Evolutionary conservation across 257 asterid genomes (phyloP).

Genomic region (Lycium barbarum): DNA sequence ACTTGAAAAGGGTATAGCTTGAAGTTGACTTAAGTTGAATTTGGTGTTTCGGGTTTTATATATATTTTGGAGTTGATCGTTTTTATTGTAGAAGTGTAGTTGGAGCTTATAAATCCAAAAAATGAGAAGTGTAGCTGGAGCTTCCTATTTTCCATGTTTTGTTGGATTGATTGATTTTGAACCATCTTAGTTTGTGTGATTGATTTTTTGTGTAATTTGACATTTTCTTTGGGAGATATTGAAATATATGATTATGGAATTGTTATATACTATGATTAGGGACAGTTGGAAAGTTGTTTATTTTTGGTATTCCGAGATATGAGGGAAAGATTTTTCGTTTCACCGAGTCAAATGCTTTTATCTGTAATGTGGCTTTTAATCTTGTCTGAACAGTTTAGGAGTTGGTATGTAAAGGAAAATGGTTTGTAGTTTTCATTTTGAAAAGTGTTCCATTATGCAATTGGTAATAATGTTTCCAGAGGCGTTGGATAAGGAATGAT

Average conservation of each 20-base stretch:
- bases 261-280: neutral
- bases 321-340: neutral
- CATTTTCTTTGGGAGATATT: neutral
- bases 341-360: neutral
- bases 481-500: neutral
- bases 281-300: neutral
- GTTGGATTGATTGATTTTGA: neutral
- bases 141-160: neutral
- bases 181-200: neutral
- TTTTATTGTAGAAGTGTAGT: neutral
- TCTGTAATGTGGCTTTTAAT: neutral
- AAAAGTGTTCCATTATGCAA: neutral
- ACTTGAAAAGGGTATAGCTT: neutral
- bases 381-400: neutral
- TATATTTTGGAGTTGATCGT: neutral
- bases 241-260: neutral
- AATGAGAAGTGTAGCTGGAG: neutral
- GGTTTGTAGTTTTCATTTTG: neutral
- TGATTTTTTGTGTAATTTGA: neutral
- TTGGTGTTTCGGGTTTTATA: neutral
- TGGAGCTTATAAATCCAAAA: neutral
- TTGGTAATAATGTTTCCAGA: neutral
- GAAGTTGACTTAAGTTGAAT: neutral
- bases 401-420: neutral
- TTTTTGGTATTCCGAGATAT: neutral